A percentile compares a stretch with the other conserved stretches of the same genome.
Evolutionary conservation across 2,329 filamentous ascomycete genomes (phyloP).

Genomic region (Apiospora marii): DNA sequence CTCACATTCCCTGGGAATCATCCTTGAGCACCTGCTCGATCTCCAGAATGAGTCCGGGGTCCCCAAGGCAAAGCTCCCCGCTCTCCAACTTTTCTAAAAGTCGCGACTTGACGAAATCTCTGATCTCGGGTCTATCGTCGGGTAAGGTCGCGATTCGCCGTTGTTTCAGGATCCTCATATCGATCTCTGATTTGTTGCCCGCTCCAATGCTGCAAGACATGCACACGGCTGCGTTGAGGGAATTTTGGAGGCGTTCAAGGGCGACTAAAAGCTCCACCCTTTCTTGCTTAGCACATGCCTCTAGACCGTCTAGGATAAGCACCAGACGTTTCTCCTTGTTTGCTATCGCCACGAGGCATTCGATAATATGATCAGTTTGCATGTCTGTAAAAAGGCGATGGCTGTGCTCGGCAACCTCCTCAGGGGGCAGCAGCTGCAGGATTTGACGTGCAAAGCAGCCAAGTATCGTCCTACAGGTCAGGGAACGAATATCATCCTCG

Average conservation of each 20-base stretch:
- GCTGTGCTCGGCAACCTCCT: neutral
- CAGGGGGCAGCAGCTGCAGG: slow-evolving; percentile 18
- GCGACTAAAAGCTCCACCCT: neutral
- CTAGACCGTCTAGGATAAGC: neutral
- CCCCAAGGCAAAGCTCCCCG: too few species aligned
- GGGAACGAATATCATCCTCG: slow-evolving; percentile 24
- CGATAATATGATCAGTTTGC: too few species aligned
- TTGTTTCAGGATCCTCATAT: too few species aligned
- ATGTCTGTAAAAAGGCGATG: too few species aligned
- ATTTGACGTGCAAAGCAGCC: slow-evolving; percentile 31
- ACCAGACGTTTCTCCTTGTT: neutral
- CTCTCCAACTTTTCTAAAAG: slow-evolving; percentile 36
- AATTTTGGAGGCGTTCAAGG: neutral
- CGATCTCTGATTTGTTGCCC: neutral
- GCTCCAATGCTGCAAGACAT: slow-evolving; percentile 35
- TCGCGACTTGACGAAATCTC: slow-evolving; percentile 40
- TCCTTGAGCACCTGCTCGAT: too few species aligned
- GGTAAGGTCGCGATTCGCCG: too few species aligned
- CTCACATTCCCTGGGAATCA: too few species aligned
- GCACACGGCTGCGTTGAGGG: slow-evolving; percentile 1
- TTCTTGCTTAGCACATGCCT: neutral
- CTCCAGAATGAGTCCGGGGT: too few species aligned
- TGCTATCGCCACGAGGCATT: neutral
- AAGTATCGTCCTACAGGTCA: slow-evolving; percentile 24
- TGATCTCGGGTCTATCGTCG: too few species aligned